Base-by-base conservation (phyloP, 164 flowering plant genomes). In the Malania oleifera region DNA sequence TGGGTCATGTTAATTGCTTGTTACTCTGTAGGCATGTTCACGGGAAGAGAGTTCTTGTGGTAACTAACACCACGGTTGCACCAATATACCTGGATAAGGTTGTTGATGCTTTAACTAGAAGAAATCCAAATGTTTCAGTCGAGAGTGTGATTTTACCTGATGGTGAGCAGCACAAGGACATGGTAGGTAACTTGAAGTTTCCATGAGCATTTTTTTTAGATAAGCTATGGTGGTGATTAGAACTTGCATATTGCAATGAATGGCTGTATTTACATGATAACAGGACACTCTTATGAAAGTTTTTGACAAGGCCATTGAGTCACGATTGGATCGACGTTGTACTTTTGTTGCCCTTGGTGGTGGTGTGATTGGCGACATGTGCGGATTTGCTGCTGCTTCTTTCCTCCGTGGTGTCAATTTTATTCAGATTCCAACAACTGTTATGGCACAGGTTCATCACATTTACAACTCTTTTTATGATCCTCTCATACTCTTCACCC, bases 261-360 rank as follows among this genome's bases (percentile, higher is more conserved):
- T 34, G 38, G 49, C 41, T 54, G 25, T 38, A 39, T 27, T 26
- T 40, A 9, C 52, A 48, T 47, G 44, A 56, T 52, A 11, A 37
- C 63, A 95, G 99, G 99, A 86, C 17, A 82, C 86, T 20, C 85
- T 95, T 14, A 91, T 88, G 96, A 95, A 91, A 74, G 82, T 95
- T 22, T 91, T 91, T 68, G 96, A 91, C 72, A 95, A 95, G 73
- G 99, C 99, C 17, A 86, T 88, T 64, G 97, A 84, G 75, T 81
- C 97, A 52, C 75, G 95, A 15, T 62, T 91, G 67, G 99, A 95
- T 64, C 70, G 99, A 13, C 78, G 86, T 13, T 81, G 82, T 50
- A 95, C 99, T 54, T 89, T 95, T 77, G 93, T 95, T 59, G 99
- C 99, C 38, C 96, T 95, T 62, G 99, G 99, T 44, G 99, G 99